These are phyloP conservation scores for Aspergillus flavus DNA, from an alignment of 2,329 filamentous ascomycete species.

Conservation along the genomic window DNA sequence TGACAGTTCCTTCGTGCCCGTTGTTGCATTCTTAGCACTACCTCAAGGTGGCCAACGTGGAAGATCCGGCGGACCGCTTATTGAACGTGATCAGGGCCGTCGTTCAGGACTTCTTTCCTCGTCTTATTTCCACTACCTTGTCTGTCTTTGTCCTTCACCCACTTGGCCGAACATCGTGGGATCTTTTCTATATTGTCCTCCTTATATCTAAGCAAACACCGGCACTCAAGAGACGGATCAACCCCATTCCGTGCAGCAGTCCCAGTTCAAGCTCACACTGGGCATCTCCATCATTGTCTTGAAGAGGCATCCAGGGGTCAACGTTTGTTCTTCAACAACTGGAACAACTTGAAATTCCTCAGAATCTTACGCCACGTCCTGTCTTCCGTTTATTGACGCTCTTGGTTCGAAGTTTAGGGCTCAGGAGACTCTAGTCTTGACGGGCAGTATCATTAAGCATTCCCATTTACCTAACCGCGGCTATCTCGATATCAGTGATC, in stretches of 20 bases:
- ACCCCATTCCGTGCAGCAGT: conserved; percentile 20
- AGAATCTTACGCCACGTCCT: no score
- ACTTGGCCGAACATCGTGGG: conserved; percentile 28
- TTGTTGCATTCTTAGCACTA: conserved; percentile 19
- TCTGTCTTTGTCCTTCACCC: conserved; percentile 22
- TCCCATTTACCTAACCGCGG: not conserved
- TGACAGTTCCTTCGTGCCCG: conserved; percentile 16
- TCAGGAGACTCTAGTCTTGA: not conserved
- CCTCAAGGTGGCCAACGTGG: conserved; percentile 20
- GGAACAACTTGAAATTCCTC: not conserved
- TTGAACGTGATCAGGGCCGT: conserved; percentile 19
- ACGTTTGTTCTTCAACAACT: not conserved
- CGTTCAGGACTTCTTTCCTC: conserved; percentile 17
- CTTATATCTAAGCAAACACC: conserved; percentile 20
- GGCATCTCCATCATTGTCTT: conserved; percentile 18
- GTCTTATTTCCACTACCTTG: conserved; percentile 33
- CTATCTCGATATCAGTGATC: not conserved
- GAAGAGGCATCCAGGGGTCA: conserved; percentile 13
- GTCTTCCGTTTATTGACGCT: not conserved
- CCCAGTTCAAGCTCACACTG: conserved; percentile 20
- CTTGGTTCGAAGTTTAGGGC: not conserved
- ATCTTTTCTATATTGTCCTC: conserved; percentile 25
- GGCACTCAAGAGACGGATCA: conserved; percentile 24
- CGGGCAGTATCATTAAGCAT: not conserved
- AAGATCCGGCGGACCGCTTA: conserved; percentile 25